Evolutionary conservation across 2,329 filamentous ascomycete species (phyloP).

Genomic region (Aspergillus sp.): DNA sequence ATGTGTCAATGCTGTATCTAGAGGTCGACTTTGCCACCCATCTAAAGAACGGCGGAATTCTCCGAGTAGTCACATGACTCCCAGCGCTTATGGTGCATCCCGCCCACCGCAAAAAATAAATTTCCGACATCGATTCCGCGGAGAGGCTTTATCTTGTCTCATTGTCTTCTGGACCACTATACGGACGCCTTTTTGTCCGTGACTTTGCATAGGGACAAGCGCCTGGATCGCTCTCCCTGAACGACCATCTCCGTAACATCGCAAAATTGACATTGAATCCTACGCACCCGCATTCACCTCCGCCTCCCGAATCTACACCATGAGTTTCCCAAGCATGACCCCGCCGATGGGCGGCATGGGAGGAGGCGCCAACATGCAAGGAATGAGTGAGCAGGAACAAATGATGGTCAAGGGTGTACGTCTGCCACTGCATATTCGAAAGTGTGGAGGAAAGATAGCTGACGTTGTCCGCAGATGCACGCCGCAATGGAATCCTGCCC

Average conservation of each 20-base stretch:
- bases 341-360: constrained; percentile 23
- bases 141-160: too few species aligned
- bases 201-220: background rate
- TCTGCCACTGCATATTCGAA: background rate
- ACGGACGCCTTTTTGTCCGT: background rate
- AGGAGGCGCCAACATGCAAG: constrained; percentile 19
- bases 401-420: constrained; percentile 43
- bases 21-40: background rate
- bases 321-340: constrained; percentile 33
- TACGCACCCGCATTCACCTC: background rate
- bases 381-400: constrained; percentile 43
- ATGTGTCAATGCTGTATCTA: too few species aligned
- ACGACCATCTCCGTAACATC: background rate
- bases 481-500: constrained; percentile 84
- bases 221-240: background rate
- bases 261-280: background rate
- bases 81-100: constrained; percentile 8
- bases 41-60: constrained; percentile 1
- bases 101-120: constrained; percentile 26
- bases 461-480: constrained; percentile 57
- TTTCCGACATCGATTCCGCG: constrained; percentile 15
- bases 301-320: constrained; percentile 9
- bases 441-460: background rate
- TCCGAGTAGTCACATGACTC: constrained; percentile 15
- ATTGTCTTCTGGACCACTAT: too few species aligned